Base-by-base conservation (phyloP, 139 green algal species). In the Coccomyxa sp. region DNA sequence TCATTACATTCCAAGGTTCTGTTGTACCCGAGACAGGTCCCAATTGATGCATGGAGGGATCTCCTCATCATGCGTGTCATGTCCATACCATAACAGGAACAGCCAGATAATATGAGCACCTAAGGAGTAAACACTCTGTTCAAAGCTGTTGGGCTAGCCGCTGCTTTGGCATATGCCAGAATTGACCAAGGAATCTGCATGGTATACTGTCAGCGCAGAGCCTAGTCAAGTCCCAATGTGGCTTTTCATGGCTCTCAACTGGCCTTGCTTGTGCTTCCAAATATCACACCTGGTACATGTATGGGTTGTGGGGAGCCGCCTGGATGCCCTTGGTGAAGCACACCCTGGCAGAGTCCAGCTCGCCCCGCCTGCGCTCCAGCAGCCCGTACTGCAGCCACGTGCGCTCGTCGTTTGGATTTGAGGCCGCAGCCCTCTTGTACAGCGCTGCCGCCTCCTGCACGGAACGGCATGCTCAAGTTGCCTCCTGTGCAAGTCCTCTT, bases 311-410 rank as follows among this genome's bases (percentile, higher is more conserved):
- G 0, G 91, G 91, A 0, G 87, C 80, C 24, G 84, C 74, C 0
- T 80, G 78, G 7, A 84, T 58, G 70, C 89, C 90, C 2, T 70
- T 75, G 34, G 76, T 72, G 76, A 94, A 94, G 81, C 86, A 91
- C 27, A 41, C 69, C 33, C 81, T 70, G 10, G 91, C 88, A 8
- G 80, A 81, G 3, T 83, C 80, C 18, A 36, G 70, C 50, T 76
- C 36, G 8, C 79, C 77, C 14, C 81, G 77, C 79, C 91, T 80
- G 70, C 86, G 82, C 84, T 95, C 91, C 39, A 94, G 78, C 74
- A 95, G 80, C 1, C 79, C 91, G 83, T 85, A 94, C 55, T 92
- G 86, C 37, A 94, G 81, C 91, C 91, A 95, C 38, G 84, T 93
- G 38, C 84, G 82, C 58, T 90, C 88, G 80, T 93, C 89, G 37